Base-by-base conservation (phyloP, 2,329 filamentous ascomycete genomes). In the Zymoseptoria passerinii region DNA sequence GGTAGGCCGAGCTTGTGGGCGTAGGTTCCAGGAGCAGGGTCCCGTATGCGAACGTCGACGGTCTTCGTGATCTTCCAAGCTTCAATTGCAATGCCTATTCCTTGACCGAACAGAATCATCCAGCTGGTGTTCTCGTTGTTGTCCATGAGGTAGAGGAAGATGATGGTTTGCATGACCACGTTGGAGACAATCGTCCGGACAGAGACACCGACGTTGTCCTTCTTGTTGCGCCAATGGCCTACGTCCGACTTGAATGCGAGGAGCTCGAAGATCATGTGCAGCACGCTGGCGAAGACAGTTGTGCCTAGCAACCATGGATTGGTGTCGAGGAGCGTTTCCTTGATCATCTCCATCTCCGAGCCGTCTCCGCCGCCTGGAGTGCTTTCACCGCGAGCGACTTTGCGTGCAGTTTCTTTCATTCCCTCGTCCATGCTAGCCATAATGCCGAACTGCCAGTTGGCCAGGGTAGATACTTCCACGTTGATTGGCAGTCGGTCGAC, bases 181-280 rank as follows among this genome's bases (percentile, higher is more conserved):
- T 97, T 99, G 72, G 90, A 91, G 58, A 99, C 80, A 70, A 99
- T 99, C 29, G 92, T 95, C 58, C 94, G 90, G 60, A 99, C 88
- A 1, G 92, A 96, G 51, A 96, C 95, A 63, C 94, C 94, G 28
- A 99, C 89, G 59, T 96, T 94, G 77, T 97, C 95, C 81, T 99
- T 99, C 87, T 99, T 99, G 80, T 97, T 96, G 72, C 92, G 90
- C 84, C 94, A 99, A 76, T 99, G 94, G 53, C 91, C 80, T 72
- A 99, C 96, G 72, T 99, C 94, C 71, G 88, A 96, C 70, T 95
- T 96, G 78, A 99, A 99, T 1, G 94, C 94, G 35, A 99, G 83
- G 70, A 89, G 92, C 76, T 99, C 94, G 63, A 99, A 92, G 66
- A 99, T 79, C 82, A 96, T 91, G 76, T 99, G 94, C 48, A 94